Evolutionary conservation across 371 early-diverging fungal genomes (phyloP).

Genomic region (Entomophthora muscae): DNA sequence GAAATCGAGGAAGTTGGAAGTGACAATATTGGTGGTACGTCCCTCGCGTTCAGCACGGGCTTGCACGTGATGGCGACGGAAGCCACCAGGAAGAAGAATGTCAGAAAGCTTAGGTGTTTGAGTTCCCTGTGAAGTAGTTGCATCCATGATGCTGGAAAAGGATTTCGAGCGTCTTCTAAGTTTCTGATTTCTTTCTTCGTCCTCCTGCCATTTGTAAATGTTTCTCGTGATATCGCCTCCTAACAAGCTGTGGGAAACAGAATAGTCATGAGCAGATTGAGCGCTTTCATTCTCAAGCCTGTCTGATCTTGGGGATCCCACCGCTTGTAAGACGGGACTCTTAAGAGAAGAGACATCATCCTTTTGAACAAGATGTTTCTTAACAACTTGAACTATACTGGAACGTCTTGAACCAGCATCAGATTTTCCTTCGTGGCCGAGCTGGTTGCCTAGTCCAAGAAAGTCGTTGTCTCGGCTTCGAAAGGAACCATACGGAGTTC

Average conservation of each 20-base stretch:
- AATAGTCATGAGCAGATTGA: background rate
- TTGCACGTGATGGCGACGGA: constrained; percentile 62
- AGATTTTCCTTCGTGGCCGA: background rate
- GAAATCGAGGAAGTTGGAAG: constrained; percentile 79
- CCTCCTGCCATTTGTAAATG: constrained; percentile 84
- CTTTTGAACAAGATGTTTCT: background rate
- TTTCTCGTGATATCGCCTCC: constrained; percentile 69
- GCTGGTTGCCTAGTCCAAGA: background rate
- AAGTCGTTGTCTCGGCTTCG: background rate
- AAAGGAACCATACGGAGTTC: background rate
- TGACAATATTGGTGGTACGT: constrained; percentile 42
- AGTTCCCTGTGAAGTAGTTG: background rate
- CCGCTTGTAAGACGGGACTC: background rate
- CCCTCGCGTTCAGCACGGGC: constrained; percentile 40
- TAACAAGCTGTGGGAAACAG: constrained; percentile 19
- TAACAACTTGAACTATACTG: background rate
- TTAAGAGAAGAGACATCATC: background rate
- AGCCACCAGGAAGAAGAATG: constrained; percentile 49
- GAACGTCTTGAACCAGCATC: background rate
- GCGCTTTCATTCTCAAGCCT: background rate
- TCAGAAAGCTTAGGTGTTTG: background rate
- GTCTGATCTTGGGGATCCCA: background rate
- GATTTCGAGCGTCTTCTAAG: background rate
- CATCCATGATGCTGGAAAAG: background rate
- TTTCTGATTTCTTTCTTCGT: constrained; percentile 23